Evolutionary conservation across 164 flowering plant genomes (phyloP).

Genomic region (Santalum album): DNA sequence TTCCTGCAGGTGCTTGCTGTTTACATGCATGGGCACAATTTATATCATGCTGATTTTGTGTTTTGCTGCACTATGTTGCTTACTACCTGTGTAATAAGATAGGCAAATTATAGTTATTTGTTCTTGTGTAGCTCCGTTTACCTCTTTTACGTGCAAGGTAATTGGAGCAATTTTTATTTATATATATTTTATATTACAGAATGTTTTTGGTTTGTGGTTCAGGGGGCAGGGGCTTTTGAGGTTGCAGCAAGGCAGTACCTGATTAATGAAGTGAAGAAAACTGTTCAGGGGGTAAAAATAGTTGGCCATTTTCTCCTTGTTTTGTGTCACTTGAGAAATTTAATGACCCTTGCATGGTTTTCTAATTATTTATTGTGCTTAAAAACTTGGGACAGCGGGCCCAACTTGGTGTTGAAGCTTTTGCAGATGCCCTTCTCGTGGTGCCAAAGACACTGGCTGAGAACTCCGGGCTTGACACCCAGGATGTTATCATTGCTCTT

Average conservation of each 20-base stretch:
- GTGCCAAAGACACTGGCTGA: conserved; percentile 96
- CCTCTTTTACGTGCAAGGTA: too few species aligned
- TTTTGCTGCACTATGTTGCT: too few species aligned
- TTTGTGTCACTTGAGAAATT: background rate
- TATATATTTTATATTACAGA: too few species aligned
- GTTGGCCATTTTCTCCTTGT: background rate
- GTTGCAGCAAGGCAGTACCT: conserved; percentile 92
- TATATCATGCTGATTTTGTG: too few species aligned
- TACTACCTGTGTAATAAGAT: too few species aligned
- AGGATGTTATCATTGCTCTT: conserved; percentile 81
- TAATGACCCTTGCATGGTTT: background rate
- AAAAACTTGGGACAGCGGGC: conserved; percentile 62
- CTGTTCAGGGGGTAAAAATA: conserved; percentile 85
- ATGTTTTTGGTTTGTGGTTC: conserved; percentile 7
- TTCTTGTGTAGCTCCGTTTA: too few species aligned
- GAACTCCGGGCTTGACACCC: conserved; percentile 96
- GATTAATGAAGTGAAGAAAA: conserved; percentile 83
- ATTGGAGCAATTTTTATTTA: too few species aligned
- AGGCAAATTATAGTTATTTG: too few species aligned
- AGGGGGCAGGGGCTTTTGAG: conserved; percentile 99
- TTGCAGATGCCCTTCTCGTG: conserved; percentile 97
- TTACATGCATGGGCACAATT: too few species aligned
- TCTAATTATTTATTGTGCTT: conserved; percentile 3
- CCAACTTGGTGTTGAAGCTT: conserved; percentile 95
- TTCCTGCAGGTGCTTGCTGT: too few species aligned